Base-by-base conservation (phyloP, 306 rosid genomes). In the Acacia melanoxylon region DNA sequence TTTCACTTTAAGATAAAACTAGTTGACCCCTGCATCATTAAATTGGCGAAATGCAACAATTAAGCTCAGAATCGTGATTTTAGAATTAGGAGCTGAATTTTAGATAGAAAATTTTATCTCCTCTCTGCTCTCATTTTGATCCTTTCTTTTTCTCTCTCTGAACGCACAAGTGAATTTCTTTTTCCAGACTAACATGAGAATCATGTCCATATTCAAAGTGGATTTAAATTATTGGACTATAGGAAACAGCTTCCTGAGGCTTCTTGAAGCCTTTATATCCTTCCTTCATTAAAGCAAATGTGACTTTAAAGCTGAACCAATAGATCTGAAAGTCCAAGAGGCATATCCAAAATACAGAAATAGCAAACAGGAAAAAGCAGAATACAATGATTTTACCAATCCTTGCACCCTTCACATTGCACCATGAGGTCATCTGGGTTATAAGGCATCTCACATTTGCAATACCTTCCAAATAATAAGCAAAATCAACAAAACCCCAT, bases 361-460 rank as follows among this genome's bases (percentile, higher is more conserved):
- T 3, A 66, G 65, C 3, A 20, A 69, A 27, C 13, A 63, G 8
- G 5, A 80, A 83, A 62, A 78, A 45, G 41, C 82, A 80, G 58
- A 63, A 61, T 62, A 76, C 45, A 80, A 75, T 75, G 76, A 49
- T 75, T 44, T 85, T 87, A 93, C 95, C 97, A 91, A 81, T 91
- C 97, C 83, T 89, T 90, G 90, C 97, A 93, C 52, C 88, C 95
- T 77, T 93, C 95, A 62, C 97, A 93, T 72, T 93, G 94, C 76
- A 93, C 92, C 97, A 93, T 93, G 56, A 93, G 95, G 81, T 91
- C 97, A 51, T 91, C 95, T 24, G 95, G 95, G 80, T 93, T 93
- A 78, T 91, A 93, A 24, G 97, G 97, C 97, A 91, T 93, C 85
- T 93, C 94, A 68, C 97, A 93, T 74, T 86, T 93, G 89, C 97